Evolutionary conservation across 257 asterid genomes (phyloP), one percentile per base, ranked within the genome.

Genomic region (Scutellaria baicalensis): DNA sequence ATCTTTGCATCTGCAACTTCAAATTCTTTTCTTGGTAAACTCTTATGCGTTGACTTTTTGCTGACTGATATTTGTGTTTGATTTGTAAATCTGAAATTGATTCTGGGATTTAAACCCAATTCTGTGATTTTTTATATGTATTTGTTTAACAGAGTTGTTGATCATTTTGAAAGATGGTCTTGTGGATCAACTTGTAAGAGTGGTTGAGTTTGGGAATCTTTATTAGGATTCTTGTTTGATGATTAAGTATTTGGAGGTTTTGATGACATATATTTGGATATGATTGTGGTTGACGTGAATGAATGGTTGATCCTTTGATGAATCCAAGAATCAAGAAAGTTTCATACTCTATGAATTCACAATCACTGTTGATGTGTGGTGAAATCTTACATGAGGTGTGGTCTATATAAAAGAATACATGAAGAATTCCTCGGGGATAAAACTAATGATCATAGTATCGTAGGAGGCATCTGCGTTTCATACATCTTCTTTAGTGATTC

Each of bases 31-130:
- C 81, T 56, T 27, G 89, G 95, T 85, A 81, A 31, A 52, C 6
- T 70, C 17, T 47, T n/a, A 17, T 69, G 71, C 83, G 87, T 83
- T 86, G 89, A 81, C 88, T 85, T 84, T 82, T 72, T 75, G 47
- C n/a, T n/a, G 6, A 43, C n/a, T 20, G 20, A 12, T 54, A 4
- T 27, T 21, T 8, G 11, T 17, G 2, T 12, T 13, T 40, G 35
- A 39, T 63, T 52, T 49, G 36, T 23, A 9, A 10, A 3, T 43
- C 49, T 4, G 10, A 10, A 2, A 20, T 27, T 56, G 43, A 7
- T 56, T 68, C n/a, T 38, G 64, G 73, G 20, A 1, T 68, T 39
- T 39, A 12, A 44, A 13, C 35, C 27, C 16, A 31, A 27, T 27
- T 23, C 10, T 23, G 35, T 70, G 69, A 18, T 18, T 11, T 11